Conservation (phyloP, 495 filamentous ascomycete genomes). For the Trypethelium eluteriae region DNA sequence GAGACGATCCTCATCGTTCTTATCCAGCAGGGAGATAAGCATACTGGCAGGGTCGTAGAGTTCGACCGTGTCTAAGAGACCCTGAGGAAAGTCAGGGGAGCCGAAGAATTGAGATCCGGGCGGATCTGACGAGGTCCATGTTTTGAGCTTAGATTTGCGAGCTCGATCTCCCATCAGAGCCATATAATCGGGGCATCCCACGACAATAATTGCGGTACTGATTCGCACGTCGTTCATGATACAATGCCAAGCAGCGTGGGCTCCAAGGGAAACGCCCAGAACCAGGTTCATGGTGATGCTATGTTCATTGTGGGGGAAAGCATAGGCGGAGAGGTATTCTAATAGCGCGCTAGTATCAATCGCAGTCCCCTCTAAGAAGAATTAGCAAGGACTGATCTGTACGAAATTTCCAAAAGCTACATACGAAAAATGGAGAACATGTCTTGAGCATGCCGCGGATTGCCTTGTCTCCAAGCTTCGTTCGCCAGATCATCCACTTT, state of each 20-base stretch:
- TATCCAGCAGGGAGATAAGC: constrained; percentile 47
- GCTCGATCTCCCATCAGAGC: constrained; percentile 73
- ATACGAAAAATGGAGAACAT: constrained; percentile 56
- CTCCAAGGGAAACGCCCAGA: constrained; percentile 77
- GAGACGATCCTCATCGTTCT: constrained; percentile 30
- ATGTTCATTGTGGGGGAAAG: constrained; percentile 50
- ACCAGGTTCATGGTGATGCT: constrained; percentile 63
- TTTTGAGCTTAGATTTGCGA: constrained; percentile 57
- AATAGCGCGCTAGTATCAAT: constrained; percentile 64
- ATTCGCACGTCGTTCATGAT: constrained; percentile 72
- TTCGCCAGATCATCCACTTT: constrained; percentile 54
- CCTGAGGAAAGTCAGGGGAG: constrained; percentile 62
- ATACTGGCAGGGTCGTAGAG: constrained; percentile 33
- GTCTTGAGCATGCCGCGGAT: constrained; percentile 75
- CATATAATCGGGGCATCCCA: constrained; percentile 85
- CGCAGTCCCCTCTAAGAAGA: constrained; percentile 56
- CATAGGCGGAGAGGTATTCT: constrained; percentile 64
- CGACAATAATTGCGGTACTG: constrained; percentile 63
- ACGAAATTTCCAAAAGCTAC: too few species aligned
- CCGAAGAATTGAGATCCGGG: constrained; percentile 62
- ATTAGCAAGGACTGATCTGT: constrained; percentile 3
- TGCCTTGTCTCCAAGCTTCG: constrained; percentile 70
- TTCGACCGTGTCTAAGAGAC: constrained; percentile 53
- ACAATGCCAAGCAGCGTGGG: constrained; percentile 79
- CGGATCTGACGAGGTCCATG: constrained; percentile 47